Evolutionary conservation across 805 yeast genomes (phyloP), one percentile per base, ranked within the genome.

Genomic region (Yarrowia yakushimensis): DNA sequence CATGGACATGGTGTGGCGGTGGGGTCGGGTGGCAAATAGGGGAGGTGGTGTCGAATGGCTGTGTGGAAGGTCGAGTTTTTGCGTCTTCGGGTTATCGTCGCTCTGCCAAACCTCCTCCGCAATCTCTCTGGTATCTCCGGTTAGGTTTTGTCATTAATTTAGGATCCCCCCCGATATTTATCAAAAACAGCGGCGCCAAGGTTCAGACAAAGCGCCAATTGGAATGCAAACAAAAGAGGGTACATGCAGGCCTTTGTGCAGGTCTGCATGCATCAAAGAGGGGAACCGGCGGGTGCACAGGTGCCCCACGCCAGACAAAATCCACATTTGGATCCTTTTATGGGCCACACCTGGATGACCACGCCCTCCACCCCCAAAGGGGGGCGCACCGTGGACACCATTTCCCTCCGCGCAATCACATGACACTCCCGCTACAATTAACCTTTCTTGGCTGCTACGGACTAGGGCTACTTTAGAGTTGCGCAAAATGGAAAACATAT

Each of bases 161-260:
- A 22, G 57, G 57, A 25, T n/a, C 17, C 11, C 41, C 57, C 57
- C 57, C 41, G 41, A 34, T 52, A 52, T 52, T 52, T 52, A 52
- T 52, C 43, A 52, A 43, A 34, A 23, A 25, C 31, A 17, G 25
- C 25, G 18, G 33, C 42, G 59, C 59, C 43, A 52, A 52, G 59
- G 59, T 52, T 52, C 37, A 18, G 27, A 52, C 59, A 52, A 52
- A 52, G 59, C 42, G 31, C 43, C 59, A 52, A 52, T 52, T 52
- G 59, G 59, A 52, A 52, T 52, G 59, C 59, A 52, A 36, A 52
- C 43, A 52, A 52, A 36, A 52, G 43, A 52, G 39, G 4, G 30
- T 52, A 43, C 59, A 52, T 52, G 59, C 59, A 34, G 11, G 59
- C 13, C 41, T 8, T 22, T 22, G 41, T 48, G 41, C 57, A 48